phyloP scores from a whole-genome alignment of 768 basidiomycete genomes.

The Mycena maculata region DNA sequence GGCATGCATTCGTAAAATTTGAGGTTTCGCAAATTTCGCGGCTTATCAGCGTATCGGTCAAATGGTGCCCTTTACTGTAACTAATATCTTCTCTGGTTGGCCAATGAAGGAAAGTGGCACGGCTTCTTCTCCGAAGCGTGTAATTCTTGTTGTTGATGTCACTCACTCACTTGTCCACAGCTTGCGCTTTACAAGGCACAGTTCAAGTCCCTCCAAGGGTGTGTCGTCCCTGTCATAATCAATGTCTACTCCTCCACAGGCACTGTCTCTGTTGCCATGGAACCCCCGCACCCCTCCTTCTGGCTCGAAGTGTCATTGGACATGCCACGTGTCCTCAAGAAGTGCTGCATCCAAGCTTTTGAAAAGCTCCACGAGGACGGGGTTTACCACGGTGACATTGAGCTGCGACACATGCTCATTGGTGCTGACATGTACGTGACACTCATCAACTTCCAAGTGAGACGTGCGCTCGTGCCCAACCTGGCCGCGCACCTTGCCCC shows the following conservation, averaged over 20 bases:
- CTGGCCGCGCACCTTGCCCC: slow-evolving; percentile 49
- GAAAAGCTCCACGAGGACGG: slow-evolving; percentile 59
- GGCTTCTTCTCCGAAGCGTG: slow-evolving; percentile 75
- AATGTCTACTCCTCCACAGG: slow-evolving; percentile 55
- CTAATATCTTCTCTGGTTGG: no score
- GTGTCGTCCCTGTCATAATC: slow-evolving; percentile 64
- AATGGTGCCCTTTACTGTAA: background rate
- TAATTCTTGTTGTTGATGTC: background rate
- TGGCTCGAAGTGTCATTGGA: slow-evolving; percentile 70
- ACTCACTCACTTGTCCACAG: slow-evolving; percentile 43
- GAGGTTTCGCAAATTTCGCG: no score
- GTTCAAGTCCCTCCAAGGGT: slow-evolving; percentile 64
- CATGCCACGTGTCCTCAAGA: slow-evolving; percentile 69
- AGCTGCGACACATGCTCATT: slow-evolving; percentile 65
- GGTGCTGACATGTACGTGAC: slow-evolving; percentile 64
- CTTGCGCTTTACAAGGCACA: slow-evolving; percentile 65
- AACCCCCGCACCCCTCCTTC: slow-evolving; percentile 66
- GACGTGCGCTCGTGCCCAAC: slow-evolving; percentile 42
- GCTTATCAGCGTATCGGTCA: no score
- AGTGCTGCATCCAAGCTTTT: slow-evolving; percentile 62
- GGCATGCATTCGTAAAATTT: no score
- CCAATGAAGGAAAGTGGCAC: slow-evolving; percentile 32
- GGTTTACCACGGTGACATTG: slow-evolving; percentile 60
- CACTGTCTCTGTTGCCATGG: slow-evolving; percentile 59
- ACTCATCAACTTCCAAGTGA: slow-evolving; percentile 66